phyloP scores from a whole-genome alignment of 2,329 filamentous ascomycete genomes.

The Claviceps cyperi region DNA sequence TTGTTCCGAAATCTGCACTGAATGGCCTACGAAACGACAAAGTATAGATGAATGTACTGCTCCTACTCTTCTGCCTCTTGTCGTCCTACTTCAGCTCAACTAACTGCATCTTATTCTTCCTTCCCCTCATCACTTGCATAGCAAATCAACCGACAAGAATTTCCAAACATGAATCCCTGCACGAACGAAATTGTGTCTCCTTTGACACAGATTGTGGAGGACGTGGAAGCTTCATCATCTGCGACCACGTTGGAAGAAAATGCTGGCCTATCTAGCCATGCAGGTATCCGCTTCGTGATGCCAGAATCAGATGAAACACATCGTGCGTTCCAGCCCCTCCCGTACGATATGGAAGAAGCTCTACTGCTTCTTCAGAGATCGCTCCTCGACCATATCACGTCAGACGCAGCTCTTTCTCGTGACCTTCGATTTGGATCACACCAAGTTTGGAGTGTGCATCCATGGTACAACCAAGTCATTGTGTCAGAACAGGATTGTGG shows the following conservation, averaged over 20 bases:
- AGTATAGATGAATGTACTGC: neutral
- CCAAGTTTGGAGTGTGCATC: slow-evolving; percentile 2
- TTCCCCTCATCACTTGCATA: neutral
- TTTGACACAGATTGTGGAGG: neutral
- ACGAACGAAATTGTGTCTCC: slow-evolving; percentile 4
- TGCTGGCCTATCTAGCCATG: neutral
- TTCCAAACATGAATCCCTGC: slow-evolving; percentile 5
- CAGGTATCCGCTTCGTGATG: neutral
- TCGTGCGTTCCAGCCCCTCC: neutral
- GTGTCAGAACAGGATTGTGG: slow-evolving; percentile 3
- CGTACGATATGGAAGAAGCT: neutral
- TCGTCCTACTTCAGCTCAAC: neutral
- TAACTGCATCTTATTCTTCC: neutral
- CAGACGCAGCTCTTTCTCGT: neutral
- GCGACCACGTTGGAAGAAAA: neutral
- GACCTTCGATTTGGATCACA: neutral
- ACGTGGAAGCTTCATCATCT: neutral
- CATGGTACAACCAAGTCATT: slow-evolving; percentile 3
- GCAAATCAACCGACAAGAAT: neutral
- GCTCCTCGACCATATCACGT: neutral
- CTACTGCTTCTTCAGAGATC: neutral
- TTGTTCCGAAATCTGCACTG: neutral
- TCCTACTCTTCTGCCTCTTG: neutral
- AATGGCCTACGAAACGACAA: neutral
- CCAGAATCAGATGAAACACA: neutral